Base-by-base conservation (phyloP, 1,139 yeast species). In the Cylindricascospora bacillispora region DNA sequence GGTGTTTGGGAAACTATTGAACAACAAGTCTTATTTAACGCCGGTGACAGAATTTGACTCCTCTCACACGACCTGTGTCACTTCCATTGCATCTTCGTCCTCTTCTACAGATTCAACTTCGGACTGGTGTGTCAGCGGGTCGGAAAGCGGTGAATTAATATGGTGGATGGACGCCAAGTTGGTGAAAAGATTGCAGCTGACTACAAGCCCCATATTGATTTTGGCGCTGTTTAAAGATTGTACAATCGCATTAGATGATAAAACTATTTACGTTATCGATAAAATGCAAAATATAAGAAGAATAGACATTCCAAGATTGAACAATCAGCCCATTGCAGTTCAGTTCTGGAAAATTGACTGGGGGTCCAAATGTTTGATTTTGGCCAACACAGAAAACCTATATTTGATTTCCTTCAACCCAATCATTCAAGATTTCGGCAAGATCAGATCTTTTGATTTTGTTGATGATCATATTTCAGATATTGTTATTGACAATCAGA, bases 331-430 rank as follows among this genome's bases (percentile, higher is more conserved):
- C 5, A 22, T 37, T 10, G 37, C 31, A 17, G 32, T 36, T 15
- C 47, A 45, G 12, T 50, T 49, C 35, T 45, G 49, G 12, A 47
- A 56, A 19, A 67, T 70, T 18, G 86, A 77, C 51, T 72, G 66
- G 43, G 77, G 71, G 1, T 72, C 67, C 15, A 46, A 49, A 27
- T 59, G 34, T 2, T 17, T 58, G 3, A 37, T 58, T 1, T 5
- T 57, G 13, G 57, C 57, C 3, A 43, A 45, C 24, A 17, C 31
- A 2, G 37, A 38, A 1, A 34, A 38, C 3, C 15, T 60, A 0
- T 39, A 35, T 22, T 33, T 54, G 2, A 46, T 52, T n/a, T 52
- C 59, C 4, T 47, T 52, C 18, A 39, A 49, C 33, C 38, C 43
- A 7, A 11, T 27, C 10, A 27, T 32, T 2, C 34, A 33, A 15